Percentiles rank a stretch among this genome's conserved stretches.
These are phyloP conservation scores for Aspergillus sclerotialis DNA, from an alignment of 2,329 filamentous ascomycete species.

Conservation along the genomic window DNA sequence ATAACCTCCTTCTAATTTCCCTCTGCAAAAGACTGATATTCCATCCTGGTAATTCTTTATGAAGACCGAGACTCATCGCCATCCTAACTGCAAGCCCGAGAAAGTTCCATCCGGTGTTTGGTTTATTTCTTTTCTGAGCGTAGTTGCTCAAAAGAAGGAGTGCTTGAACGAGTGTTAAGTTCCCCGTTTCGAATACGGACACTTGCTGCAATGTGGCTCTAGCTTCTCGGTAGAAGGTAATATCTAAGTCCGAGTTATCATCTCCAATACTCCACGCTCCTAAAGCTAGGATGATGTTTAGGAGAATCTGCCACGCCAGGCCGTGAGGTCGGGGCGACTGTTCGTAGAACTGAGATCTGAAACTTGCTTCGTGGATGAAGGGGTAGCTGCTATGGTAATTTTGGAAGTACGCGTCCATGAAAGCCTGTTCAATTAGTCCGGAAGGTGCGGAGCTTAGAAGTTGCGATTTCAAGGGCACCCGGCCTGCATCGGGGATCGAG, in stretches of 20 bases:
- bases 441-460: slow-evolving; percentile 31
- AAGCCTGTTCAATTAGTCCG: slow-evolving; percentile 32
- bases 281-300: slow-evolving; percentile 40
- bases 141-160: slow-evolving; percentile 44
- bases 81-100: slow-evolving; percentile 43
- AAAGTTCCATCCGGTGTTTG: slow-evolving; percentile 46
- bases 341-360: slow-evolving; percentile 41
- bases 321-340: slow-evolving; percentile 37
- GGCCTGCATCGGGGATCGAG: slow-evolving; percentile 13
- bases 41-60: slow-evolving; percentile 44
- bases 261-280: slow-evolving; percentile 39
- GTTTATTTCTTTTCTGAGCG: slow-evolving; percentile 45
- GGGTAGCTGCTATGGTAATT: slow-evolving; percentile 43
- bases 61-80: slow-evolving; percentile 45
- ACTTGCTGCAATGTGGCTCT: slow-evolving; percentile 40
- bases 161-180: slow-evolving; percentile 43
- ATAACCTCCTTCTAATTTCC: slow-evolving; percentile 35
- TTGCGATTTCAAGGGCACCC: slow-evolving; percentile 31
- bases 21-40: slow-evolving; percentile 38
- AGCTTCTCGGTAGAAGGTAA: slow-evolving; percentile 42
- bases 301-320: slow-evolving; percentile 39
- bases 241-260: slow-evolving; percentile 36
- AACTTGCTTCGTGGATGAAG: slow-evolving; percentile 42
- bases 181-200: slow-evolving; percentile 43
- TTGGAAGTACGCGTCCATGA: slow-evolving; percentile 41